A percentile compares a stretch with the other conserved stretches of the same genome.
Evolutionary conservation across 2,329 filamentous ascomycete species (phyloP).

Genomic region (Fusarium abutilonis): DNA sequence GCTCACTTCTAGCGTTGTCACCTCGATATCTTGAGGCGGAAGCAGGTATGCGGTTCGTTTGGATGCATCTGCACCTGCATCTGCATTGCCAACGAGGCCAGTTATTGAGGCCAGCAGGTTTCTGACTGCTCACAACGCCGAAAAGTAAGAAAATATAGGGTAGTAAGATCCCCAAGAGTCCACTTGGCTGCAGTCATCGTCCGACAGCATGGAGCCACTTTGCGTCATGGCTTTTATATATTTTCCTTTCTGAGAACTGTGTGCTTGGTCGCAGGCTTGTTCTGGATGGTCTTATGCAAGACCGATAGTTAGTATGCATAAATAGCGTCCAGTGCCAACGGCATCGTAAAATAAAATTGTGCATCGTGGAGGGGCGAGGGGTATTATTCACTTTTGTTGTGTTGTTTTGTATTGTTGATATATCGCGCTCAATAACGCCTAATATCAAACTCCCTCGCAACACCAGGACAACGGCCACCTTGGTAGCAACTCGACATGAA

Average conservation of each 20-base stretch:
- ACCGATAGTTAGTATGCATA: conserved; percentile 14
- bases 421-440: conserved; percentile 8
- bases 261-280: conserved; percentile 32
- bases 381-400: conserved; percentile 5
- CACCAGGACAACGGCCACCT: conserved; percentile 21
- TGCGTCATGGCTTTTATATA: conserved; percentile 37
- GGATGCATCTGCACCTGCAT: conserved; percentile 35
- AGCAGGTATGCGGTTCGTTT: conserved; percentile 30
- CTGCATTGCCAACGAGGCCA: conserved; percentile 42
- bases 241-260: conserved; percentile 33
- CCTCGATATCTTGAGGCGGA: conserved; percentile 11
- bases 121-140: conserved; percentile 11
- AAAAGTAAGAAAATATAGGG: conserved; percentile 37
- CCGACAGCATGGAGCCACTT: conserved; percentile 34
- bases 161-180: conserved; percentile 33
- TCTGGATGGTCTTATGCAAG: conserved; percentile 26
- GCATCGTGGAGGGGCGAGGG: conserved; percentile 13
- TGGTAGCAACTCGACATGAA: conserved; percentile 16
- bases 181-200: conserved; percentile 37
- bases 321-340: conserved; percentile 14
- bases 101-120: conserved; percentile 38
- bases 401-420: conserved; percentile 7
- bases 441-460: conserved; percentile 23
- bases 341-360: conserved; percentile 11
- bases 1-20: conserved; percentile 34